Base-by-base conservation (phyloP, 352 stramenopile genomes). In the Aphanomyces cochlioides region DNA sequence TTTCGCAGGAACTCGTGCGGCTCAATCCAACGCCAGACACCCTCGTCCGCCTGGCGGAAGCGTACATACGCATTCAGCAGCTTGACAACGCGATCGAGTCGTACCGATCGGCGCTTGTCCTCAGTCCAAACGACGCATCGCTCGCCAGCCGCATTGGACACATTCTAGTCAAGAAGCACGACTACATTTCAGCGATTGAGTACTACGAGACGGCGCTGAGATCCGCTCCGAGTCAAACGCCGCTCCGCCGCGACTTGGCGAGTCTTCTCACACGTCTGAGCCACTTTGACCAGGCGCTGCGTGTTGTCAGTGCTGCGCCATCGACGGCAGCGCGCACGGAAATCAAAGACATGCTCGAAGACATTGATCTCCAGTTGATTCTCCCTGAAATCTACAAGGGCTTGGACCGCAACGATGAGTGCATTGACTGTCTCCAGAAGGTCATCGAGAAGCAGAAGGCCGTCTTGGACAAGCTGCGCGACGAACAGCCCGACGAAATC, bases 151-250 rank as follows among this genome's bases (percentile, higher is more conserved):
- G 88, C 39, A 97, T 98, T 40, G 94, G 92, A 40, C 85, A 89
- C 38, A 90, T 96, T 13, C 79, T 98, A 21, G 88, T 97, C 66
- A 84, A 89, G 38, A 98, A 95, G 66, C 94, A 98, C 73, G 90
- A 98, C 78, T 98, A 97, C 74, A 69, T 90, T 59, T 89, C 94
- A 66, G 93, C 94, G 28, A 84, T 98, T 7, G 90, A 97, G 37
- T 98, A 98, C 79, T 98, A 98, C 74, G 86, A 96, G 66, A 90
- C 83, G 37, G 90, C 93, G 12, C 72, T 98, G 48, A 85, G 93
- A 50, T 76, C 93, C 43, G 77, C 85, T 17, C 83, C 89, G 12
- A 72, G 74, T 17, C 95, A 93, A 66, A 79, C 92, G 17, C 72
- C 89, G 48, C 69, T 98, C 12, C 84, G 91, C 19, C 92, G 92